phyloP scores from a whole-genome alignment of 148 eudicot genomes.

The Dianthus caryophyllus region DNA sequence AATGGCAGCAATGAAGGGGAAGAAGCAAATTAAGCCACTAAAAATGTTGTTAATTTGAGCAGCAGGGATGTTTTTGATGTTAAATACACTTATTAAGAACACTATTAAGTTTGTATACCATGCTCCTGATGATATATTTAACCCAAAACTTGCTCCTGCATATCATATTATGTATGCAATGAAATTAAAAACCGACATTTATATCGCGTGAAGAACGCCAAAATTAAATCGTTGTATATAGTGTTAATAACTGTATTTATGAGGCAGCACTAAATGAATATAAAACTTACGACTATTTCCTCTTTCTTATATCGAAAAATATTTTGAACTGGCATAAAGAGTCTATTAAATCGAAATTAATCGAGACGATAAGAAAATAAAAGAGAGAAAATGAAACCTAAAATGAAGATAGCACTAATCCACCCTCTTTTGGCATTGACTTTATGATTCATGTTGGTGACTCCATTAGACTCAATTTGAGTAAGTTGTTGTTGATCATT shows the following conservation, averaged over 20 bases:
- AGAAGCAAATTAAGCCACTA: conserved; percentile 26
- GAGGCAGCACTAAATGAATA: too few relatives aligned
- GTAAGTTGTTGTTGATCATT: not conserved
- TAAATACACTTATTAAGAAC: conserved; percentile 29
- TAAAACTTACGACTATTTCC: too few relatives aligned
- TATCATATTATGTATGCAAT: not conserved
- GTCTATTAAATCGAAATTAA: not conserved
- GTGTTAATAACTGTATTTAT: too few relatives aligned
- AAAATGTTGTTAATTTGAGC: conserved; percentile 32
- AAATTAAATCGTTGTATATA: too few relatives aligned
- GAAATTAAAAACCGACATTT: too few relatives aligned
- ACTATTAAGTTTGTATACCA: conserved; percentile 32
- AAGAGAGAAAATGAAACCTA: not conserved
- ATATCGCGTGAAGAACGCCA: too few relatives aligned
- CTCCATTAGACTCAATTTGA: conserved; percentile 14
- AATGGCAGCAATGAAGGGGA: conserved; percentile 32
- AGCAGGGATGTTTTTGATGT: conserved; percentile 30
- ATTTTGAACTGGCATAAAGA: not conserved
- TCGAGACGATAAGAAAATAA: not conserved
- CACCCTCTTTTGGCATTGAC: conserved; percentile 23
- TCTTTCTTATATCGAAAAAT: too few relatives aligned
- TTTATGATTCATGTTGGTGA: not conserved
- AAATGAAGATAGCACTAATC: conserved; percentile 19
- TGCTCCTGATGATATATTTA: conserved; percentile 30
- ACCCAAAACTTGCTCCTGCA: conserved; percentile 27